These are phyloP conservation scores for Trichoderma polysporum DNA, from an alignment of 2,329 filamentous ascomycete genomes.

Conservation along the genomic window DNA sequence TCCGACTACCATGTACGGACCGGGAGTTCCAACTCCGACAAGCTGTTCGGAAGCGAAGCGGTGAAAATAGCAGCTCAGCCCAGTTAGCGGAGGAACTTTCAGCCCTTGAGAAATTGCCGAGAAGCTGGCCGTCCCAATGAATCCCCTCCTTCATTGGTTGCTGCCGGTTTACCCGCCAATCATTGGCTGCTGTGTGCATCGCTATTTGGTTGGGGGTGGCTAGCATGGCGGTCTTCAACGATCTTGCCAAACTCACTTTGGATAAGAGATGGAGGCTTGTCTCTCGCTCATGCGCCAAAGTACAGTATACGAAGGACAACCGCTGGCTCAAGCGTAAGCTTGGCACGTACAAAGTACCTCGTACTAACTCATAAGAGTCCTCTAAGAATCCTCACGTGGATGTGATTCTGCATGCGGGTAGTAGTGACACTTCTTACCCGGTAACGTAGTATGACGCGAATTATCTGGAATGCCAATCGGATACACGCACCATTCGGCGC, in stretches of 20 bases:
- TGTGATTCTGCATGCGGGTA: neutral
- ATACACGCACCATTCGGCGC: neutral
- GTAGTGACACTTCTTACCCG: neutral
- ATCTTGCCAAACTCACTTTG: constrained; percentile 3
- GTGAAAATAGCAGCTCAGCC: neutral
- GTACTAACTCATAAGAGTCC: neutral
- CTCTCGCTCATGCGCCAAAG: neutral
- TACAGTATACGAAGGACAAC: neutral
- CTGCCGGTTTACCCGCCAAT: neutral
- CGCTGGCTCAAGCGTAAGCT: neutral
- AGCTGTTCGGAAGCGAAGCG: constrained; percentile 2
- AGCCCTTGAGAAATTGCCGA: constrained; percentile 12
- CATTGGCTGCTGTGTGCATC: neutral
- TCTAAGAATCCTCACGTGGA: neutral
- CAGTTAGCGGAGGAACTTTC: neutral
- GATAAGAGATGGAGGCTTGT: neutral
- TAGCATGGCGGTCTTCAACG: constrained; percentile 8
- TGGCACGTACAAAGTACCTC: neutral
- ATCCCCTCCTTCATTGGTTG: neutral
- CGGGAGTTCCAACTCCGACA: neutral
- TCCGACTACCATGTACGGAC: neutral
- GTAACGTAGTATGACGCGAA: neutral
- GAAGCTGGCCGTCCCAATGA: neutral
- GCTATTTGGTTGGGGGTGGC: neutral
- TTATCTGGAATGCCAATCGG: neutral